Percentiles rank a stretch among this genome's conserved stretches.
Conservation (phyloP, 768 basidiomycete genomes). For the Hygrophoropsis aurantiaca region DNA sequence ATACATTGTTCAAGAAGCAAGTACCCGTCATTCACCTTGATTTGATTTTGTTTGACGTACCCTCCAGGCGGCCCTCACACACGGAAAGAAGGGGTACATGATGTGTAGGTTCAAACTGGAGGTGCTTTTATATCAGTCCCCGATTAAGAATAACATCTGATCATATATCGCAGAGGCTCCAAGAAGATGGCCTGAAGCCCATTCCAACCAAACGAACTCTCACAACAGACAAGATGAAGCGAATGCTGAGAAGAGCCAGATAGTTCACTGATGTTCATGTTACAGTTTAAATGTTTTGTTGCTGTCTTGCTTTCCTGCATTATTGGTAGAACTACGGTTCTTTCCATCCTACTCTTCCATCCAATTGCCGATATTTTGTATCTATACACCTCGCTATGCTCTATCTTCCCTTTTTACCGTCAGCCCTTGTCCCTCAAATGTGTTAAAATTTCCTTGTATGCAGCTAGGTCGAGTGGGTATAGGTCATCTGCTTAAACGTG, state of each 20-base stretch:
- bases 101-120: slow-evolving; percentile 32
- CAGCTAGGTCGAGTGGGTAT: too few species aligned
- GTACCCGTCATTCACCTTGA: not conserved
- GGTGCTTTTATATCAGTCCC: slow-evolving; percentile 6
- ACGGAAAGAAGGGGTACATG: slow-evolving; percentile 15
- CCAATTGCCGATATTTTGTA: too few species aligned
- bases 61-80: slow-evolving; percentile 13
- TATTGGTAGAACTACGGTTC: too few species aligned
- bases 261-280: too few species aligned
- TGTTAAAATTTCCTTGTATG: too few species aligned
- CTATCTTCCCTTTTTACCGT: too few species aligned
- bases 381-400: too few species aligned
- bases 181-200: slow-evolving; percentile 15
- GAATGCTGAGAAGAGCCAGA: slow-evolving; percentile 10
- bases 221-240: slow-evolving; percentile 2
- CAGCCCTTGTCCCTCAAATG: too few species aligned
- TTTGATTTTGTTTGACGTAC: slow-evolving; percentile 4
- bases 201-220: slow-evolving; percentile 25
- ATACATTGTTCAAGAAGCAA: slow-evolving; percentile 25
- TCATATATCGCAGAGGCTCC: slow-evolving; percentile 22
- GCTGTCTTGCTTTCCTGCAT: too few species aligned
- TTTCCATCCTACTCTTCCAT: too few species aligned
- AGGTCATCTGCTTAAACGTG: not conserved
- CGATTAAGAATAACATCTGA: too few species aligned
- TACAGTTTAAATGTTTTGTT: too few species aligned